A percentile compares a stretch with the other conserved stretches of the same genome.
These are phyloP conservation scores for Penicillium sp. DNA, from an alignment of 2,329 filamentous ascomycete species.

Conservation along the genomic window DNA sequence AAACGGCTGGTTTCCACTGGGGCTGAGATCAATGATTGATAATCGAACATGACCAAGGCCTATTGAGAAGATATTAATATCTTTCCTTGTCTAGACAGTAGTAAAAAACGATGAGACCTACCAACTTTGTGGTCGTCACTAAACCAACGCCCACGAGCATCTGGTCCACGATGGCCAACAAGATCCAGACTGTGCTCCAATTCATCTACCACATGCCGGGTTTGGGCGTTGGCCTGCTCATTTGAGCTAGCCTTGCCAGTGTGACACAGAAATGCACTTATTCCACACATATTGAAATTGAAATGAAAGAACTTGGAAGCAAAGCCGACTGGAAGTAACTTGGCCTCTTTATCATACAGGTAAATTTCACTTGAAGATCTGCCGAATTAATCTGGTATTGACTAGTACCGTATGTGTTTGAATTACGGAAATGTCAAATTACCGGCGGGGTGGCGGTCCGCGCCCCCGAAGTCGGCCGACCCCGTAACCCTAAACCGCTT, in stretches of 20 bases:
- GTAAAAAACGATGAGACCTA: not conserved
- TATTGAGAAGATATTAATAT: slow-evolving; percentile 11
- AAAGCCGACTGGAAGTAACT: too few species aligned
- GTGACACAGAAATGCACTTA: not conserved
- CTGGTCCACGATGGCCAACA: slow-evolving; percentile 48
- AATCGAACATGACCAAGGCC: slow-evolving; percentile 52
- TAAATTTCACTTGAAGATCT: too few species aligned
- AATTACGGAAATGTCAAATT: too few species aligned
- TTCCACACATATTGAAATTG: not conserved
- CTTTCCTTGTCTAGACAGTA: not conserved
- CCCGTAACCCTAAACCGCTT: too few species aligned
- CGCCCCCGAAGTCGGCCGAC: too few species aligned
- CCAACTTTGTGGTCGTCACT: slow-evolving; percentile 38
- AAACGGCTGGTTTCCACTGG: slow-evolving; percentile 49
- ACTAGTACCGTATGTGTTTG: too few species aligned
- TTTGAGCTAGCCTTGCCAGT: not conserved
- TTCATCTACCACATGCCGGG: not conserved
- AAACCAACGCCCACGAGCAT: slow-evolving; percentile 48
- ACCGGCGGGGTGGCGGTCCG: too few species aligned
- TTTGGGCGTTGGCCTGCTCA: not conserved
- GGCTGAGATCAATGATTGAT: slow-evolving; percentile 53
- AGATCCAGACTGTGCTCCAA: not conserved
- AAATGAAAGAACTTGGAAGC: not conserved
- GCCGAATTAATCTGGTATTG: too few species aligned
- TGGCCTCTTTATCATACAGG: not conserved